These are phyloP conservation scores for Sarocladiaceae sp. DNA, from an alignment of 2,329 filamentous ascomycete species.

Conservation along the genomic window DNA sequence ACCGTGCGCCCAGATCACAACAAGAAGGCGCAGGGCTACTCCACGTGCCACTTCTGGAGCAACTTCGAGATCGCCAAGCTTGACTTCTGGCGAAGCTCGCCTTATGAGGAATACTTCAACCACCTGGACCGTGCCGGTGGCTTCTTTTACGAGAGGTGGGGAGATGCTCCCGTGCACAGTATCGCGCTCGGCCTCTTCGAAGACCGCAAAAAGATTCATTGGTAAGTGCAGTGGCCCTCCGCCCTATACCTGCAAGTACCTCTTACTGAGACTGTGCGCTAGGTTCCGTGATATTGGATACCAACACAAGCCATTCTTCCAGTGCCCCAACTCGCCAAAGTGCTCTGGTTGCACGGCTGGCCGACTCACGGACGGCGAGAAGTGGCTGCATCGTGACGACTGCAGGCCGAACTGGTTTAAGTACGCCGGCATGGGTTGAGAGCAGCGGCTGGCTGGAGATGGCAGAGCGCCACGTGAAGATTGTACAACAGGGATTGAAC, in stretches of 20 bases:
- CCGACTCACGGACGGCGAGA: slow-evolving; percentile 80
- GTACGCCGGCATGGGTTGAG: slow-evolving; percentile 73
- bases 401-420: slow-evolving; percentile 98
- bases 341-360: slow-evolving; percentile 84
- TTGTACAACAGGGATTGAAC: too few species aligned
- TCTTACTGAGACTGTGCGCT: slow-evolving; percentile 11
- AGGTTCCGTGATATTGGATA: slow-evolving; percentile 99
- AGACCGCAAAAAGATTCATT: slow-evolving; percentile 85
- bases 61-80: slow-evolving; percentile 97
- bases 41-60: slow-evolving; percentile 98
- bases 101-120: slow-evolving; percentile 93
- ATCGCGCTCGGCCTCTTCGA: slow-evolving; percentile 90
- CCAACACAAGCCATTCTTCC: slow-evolving; percentile 97
- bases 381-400: slow-evolving; percentile 82
- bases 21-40: slow-evolving; percentile 80
- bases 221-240: slow-evolving; percentile 49
- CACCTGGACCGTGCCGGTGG: slow-evolving; percentile 94
- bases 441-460: too few species aligned
- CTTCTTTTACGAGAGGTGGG: slow-evolving; percentile 99
- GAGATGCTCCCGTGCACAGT: slow-evolving; percentile 93
- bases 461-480: too few species aligned
- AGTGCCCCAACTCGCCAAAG: slow-evolving; percentile 94
- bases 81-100: slow-evolving; percentile 83
- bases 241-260: slow-evolving; percentile 8
- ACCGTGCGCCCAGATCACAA: slow-evolving; percentile 72